Percentiles rank a stretch among this genome's conserved stretches.
These are phyloP conservation scores for Litchi chinensis DNA, from an alignment of 345 rosid species.

Conservation along the genomic window DNA sequence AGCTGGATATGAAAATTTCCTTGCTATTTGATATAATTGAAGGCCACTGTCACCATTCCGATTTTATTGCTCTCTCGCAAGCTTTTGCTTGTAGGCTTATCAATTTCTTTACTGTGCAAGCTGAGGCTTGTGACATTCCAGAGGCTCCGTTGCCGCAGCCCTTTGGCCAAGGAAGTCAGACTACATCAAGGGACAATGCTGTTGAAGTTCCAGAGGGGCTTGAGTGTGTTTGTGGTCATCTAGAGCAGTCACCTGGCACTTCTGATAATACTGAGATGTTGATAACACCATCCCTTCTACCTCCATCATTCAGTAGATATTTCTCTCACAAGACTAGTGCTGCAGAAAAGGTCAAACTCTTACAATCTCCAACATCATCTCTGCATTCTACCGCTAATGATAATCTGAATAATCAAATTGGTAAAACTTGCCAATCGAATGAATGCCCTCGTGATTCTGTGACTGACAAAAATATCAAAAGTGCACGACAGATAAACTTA, in stretches of 20 bases:
- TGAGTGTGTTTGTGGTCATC: background rate
- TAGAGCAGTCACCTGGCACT: slow-evolving; percentile 20
- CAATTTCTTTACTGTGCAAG: slow-evolving; percentile 34
- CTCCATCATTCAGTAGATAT: slow-evolving; percentile 28
- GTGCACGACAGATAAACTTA: slow-evolving; percentile 25
- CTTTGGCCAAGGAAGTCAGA: slow-evolving; percentile 21
- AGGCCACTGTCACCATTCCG: slow-evolving; percentile 40
- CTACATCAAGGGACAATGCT: slow-evolving; percentile 8
- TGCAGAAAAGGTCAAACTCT: slow-evolving; percentile 14
- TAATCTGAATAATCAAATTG: slow-evolving; percentile 14
- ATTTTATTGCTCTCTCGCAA: slow-evolving; percentile 35
- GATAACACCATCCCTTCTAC: slow-evolving; percentile 22
- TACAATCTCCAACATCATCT: slow-evolving; percentile 22
- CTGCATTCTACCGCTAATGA: slow-evolving; percentile 10
- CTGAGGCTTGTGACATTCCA: slow-evolving; percentile 48
- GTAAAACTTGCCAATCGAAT: slow-evolving; percentile 1
- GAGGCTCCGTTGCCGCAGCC: slow-evolving; percentile 42
- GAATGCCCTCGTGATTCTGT: slow-evolving; percentile 5
- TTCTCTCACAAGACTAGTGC: slow-evolving; percentile 36
- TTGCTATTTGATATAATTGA: slow-evolving; percentile 39
- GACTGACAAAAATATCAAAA: slow-evolving; percentile 15
- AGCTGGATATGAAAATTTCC: slow-evolving; percentile 42
- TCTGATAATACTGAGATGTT: slow-evolving; percentile 18
- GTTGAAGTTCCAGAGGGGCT: slow-evolving; percentile 18
- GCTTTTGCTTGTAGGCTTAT: slow-evolving; percentile 41